phyloP scores from a whole-genome alignment of 768 basidiomycete species.

The Kwoniella pini region DNA sequence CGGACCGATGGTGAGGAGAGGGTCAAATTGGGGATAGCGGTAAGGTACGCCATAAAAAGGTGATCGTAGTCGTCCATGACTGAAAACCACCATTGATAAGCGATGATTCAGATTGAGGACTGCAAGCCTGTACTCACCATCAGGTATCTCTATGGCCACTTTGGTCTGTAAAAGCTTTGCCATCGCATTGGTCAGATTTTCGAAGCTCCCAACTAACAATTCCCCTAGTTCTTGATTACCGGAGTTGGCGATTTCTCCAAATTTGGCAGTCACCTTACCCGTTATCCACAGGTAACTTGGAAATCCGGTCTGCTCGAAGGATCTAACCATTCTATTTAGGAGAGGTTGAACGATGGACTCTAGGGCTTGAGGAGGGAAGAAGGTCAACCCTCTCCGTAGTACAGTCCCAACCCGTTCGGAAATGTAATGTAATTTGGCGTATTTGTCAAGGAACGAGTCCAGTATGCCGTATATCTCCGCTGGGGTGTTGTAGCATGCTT shows the following conservation, averaged over 20 bases:
- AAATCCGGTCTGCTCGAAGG: conserved; percentile 77
- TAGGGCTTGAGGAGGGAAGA: conserved; percentile 69
- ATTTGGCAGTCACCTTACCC: conserved; percentile 77
- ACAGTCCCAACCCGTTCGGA: conserved; percentile 83
- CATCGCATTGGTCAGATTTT: conserved; percentile 72
- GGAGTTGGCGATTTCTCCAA: conserved; percentile 62
- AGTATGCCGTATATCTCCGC: conserved; percentile 80
- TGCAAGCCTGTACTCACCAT: too few relatives aligned
- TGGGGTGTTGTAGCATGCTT: conserved; percentile 74
- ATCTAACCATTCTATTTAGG: conserved; percentile 70
- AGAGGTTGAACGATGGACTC: conserved; percentile 70
- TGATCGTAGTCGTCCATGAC: conserved; percentile 94
- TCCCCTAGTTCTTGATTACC: conserved; percentile 61
- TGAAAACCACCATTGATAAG: too few relatives aligned
- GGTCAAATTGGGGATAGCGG: conserved; percentile 70
- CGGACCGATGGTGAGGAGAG: conserved; percentile 78
- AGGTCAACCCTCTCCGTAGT: conserved; percentile 74
- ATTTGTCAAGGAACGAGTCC: conserved; percentile 74
- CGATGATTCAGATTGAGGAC: too few relatives aligned
- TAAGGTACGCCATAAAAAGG: conserved; percentile 69
- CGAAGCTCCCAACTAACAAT: conserved; percentile 68
- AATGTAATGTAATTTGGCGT: conserved; percentile 71
- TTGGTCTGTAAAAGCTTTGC: conserved; percentile 69
- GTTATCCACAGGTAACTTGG: conserved; percentile 92
- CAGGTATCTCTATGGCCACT: conserved; percentile 73